A percentile compares a stretch with the other conserved stretches of the same genome.
These are phyloP conservation scores for Apophysomyces trapeziformis DNA, from an alignment of 371 early-diverging fungal species.

Conservation along the genomic window DNA sequence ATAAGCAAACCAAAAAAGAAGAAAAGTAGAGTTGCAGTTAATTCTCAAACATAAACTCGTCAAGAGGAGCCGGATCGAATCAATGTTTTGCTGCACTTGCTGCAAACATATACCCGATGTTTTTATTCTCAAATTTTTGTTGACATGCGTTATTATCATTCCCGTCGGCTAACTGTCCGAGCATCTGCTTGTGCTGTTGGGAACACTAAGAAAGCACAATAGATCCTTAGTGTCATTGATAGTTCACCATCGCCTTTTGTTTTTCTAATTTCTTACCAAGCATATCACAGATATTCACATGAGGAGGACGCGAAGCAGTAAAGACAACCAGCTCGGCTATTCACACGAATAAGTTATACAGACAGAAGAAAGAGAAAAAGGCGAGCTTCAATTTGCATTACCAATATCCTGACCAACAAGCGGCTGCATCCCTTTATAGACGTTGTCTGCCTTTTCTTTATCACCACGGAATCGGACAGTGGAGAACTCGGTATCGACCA, in stretches of 20 bases:
- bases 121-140: no score
- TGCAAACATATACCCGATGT: no score
- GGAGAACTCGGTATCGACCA: slow-evolving; percentile 94
- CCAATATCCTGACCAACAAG: slow-evolving; percentile 73
- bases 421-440: slow-evolving; percentile 81
- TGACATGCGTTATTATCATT: background rate
- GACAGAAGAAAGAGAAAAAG: background rate
- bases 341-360: background rate
- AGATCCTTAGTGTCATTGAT: background rate
- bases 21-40: no score
- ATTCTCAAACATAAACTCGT: no score
- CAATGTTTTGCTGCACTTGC: no score
- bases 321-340: slow-evolving; percentile 83
- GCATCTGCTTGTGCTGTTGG: slow-evolving; percentile 80
- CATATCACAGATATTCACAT: slow-evolving; percentile 86
- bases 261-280: slow-evolving; percentile 34
- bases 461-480: slow-evolving; percentile 86
- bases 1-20: no score
- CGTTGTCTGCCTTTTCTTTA: slow-evolving; percentile 74
- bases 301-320: slow-evolving; percentile 79
- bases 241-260: no score
- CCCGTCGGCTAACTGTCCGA: slow-evolving; percentile 34
- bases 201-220: slow-evolving; percentile 40
- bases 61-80: no score
- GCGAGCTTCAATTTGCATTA: slow-evolving; percentile 21